phyloP scores from a whole-genome alignment of 169 alveolate genomes.

The Theileria equi region DNA sequence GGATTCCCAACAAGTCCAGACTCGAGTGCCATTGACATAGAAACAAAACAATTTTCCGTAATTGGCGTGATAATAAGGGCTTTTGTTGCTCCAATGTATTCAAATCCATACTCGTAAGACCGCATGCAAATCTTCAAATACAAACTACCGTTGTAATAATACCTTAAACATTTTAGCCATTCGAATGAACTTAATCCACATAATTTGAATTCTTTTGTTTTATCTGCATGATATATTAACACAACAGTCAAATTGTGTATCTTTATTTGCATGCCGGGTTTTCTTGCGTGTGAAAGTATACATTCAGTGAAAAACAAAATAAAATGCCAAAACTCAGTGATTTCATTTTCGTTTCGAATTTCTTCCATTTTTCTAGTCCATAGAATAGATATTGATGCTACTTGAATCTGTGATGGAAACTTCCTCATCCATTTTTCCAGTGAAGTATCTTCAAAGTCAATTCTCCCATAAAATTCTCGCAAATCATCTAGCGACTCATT shows the following conservation, averaged over 20 bases:
- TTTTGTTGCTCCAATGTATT: constrained; percentile 94
- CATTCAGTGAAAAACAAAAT: not conserved
- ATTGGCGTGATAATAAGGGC: constrained; percentile 96
- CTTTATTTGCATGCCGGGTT: not conserved
- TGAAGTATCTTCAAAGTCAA: constrained; percentile 20
- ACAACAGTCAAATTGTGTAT: constrained; percentile 81
- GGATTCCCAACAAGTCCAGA: constrained; percentile 97
- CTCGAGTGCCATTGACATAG: constrained; percentile 94
- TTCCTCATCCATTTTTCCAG: constrained; percentile 66
- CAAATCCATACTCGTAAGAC: constrained; percentile 94
- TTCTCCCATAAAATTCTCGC: constrained; percentile 60
- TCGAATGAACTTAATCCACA: constrained; percentile 76
- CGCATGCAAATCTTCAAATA: constrained; percentile 91
- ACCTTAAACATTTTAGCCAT: constrained; percentile 96
- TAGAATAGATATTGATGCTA: constrained; percentile 79
- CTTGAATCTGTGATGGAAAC: constrained; percentile 84
- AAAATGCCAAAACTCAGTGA: not conserved
- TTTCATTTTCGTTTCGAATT: constrained; percentile 29
- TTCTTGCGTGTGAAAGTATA: too few species aligned
- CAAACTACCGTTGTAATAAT: constrained; percentile 76
- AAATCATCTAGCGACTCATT: constrained; percentile 80
- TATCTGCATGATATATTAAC: constrained; percentile 92
- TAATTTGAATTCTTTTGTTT: constrained; percentile 62
- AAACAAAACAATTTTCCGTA: constrained; percentile 96
- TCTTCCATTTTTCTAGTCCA: constrained; percentile 86